Evolutionary conservation across 169 alveolate genomes (phyloP).

Genomic region (Plasmodium adleri): DNA sequence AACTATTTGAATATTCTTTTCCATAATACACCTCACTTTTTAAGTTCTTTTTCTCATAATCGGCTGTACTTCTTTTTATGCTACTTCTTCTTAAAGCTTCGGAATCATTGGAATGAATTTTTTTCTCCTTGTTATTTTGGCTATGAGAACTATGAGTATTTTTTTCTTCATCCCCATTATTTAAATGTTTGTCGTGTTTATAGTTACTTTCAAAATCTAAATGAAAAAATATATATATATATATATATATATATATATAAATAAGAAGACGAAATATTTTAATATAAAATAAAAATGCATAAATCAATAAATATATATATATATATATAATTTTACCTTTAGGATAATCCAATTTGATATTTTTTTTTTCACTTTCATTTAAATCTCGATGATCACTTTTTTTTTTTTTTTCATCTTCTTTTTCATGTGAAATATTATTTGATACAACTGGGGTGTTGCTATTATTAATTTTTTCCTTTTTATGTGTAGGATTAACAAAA

Average conservation of each 20-base stretch:
- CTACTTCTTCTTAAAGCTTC: not conserved
- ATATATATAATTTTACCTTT: too few species aligned
- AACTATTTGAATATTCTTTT: constrained; percentile 17
- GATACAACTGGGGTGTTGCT: too few species aligned
- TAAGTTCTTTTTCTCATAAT: constrained; percentile 9
- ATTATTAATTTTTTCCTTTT: too few species aligned
- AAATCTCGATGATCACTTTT: not conserved
- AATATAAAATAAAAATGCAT: too few species aligned
- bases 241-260: too few species aligned
- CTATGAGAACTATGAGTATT: not conserved
- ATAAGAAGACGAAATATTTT: too few species aligned
- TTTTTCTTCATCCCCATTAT: not conserved
- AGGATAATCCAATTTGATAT: not conserved
- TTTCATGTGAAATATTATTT: too few species aligned
- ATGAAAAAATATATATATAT: not conserved
- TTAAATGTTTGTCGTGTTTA: constrained; percentile 2
- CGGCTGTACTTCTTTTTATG: constrained; percentile 3
- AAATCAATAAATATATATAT: too few species aligned
- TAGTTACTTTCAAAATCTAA: not conserved
- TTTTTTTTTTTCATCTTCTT: not conserved
- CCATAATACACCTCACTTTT: not conserved
- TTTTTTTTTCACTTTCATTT: constrained; percentile 1
- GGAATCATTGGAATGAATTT: not conserved
- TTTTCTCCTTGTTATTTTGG: not conserved
- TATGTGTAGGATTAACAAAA: not conserved